These are phyloP conservation scores for Colletotrichum liriopes DNA, from an alignment of 2,329 filamentous ascomycete species.

Conservation along the genomic window DNA sequence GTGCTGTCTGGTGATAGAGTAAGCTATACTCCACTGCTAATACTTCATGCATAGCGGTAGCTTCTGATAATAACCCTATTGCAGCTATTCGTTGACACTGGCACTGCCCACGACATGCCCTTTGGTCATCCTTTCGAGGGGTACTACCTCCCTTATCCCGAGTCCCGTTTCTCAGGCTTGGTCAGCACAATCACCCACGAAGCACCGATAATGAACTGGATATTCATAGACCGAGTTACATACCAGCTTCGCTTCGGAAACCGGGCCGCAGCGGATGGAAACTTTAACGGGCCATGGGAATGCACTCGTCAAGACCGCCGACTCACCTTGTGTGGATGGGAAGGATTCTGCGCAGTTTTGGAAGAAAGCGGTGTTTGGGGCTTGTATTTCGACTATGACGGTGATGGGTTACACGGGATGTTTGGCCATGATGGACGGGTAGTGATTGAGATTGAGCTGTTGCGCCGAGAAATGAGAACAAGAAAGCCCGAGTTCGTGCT, in stretches of 20 bases:
- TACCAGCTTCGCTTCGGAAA: conserved; percentile 64
- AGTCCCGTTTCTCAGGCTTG: conserved; percentile 61
- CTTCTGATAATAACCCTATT: neutral
- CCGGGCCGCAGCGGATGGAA: conserved; percentile 58
- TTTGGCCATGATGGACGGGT: conserved; percentile 60
- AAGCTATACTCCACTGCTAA: conserved; percentile 6
- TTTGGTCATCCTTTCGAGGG: conserved; percentile 69
- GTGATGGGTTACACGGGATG: conserved; percentile 59
- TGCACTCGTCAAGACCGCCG: conserved; percentile 68
- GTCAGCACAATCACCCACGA: conserved; percentile 65
- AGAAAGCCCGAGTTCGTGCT: conserved; percentile 13
- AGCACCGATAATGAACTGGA: conserved; percentile 66
- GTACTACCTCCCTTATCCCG: conserved; percentile 72
- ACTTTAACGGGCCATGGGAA: conserved; percentile 65
- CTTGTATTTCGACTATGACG: conserved; percentile 64
- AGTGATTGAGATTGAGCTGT: conserved; percentile 70
- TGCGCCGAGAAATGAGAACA: conserved; percentile 62
- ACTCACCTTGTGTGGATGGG: conserved; percentile 65
- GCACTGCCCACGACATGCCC: conserved; percentile 47
- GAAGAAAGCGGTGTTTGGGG: conserved; percentile 61
- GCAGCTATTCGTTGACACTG: conserved; percentile 64
- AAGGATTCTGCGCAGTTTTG: conserved; percentile 63
- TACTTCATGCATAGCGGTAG: neutral
- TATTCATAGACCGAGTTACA: conserved; percentile 62
- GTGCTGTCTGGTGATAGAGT: conserved; percentile 63